A percentile compares a stretch with the other conserved stretches of the same genome.
Evolutionary conservation across 495 filamentous ascomycete species (phyloP).

Genomic region (Sordaria brevicollis): DNA sequence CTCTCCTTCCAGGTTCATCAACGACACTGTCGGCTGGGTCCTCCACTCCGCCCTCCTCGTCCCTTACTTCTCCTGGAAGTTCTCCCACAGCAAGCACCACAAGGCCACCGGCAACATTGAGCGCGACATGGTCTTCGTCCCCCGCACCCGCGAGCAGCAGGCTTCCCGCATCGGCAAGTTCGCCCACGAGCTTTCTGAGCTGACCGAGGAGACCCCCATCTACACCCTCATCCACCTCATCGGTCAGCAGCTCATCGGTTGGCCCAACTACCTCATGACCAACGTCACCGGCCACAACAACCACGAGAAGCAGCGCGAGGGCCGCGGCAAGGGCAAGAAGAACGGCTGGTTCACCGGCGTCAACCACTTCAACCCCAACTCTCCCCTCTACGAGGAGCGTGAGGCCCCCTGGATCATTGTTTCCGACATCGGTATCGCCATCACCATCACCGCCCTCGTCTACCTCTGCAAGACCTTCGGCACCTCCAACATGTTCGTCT

Average conservation of each 20-base stretch:
- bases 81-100: constrained; percentile 89
- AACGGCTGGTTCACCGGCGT: constrained; percentile 75
- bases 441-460: constrained; percentile 42
- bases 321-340: constrained; percentile 76
- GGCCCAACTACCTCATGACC: constrained; percentile 73
- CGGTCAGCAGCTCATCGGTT: constrained; percentile 80
- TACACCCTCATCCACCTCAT: constrained; percentile 61
- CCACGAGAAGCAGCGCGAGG: constrained; percentile 75
- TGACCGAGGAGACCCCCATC: constrained; percentile 91
- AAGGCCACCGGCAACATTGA: constrained; percentile 93
- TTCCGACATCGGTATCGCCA: constrained; percentile 68
- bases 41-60: constrained; percentile 74
- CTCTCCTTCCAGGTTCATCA: constrained; percentile 67
- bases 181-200: constrained; percentile 70
- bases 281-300: constrained; percentile 94
- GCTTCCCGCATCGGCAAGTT: constrained; percentile 58
- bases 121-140: constrained; percentile 96
- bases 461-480: constrained; percentile 64
- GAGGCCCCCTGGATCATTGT: constrained; percentile 73
- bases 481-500: constrained; percentile 75
- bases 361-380: constrained; percentile 86
- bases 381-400: constrained; percentile 84
- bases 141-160: constrained; percentile 69
- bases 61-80: constrained; percentile 89
- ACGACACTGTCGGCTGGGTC: constrained; percentile 79